phyloP scores from a whole-genome alignment of 176 grass and related monocot species.

The Olyra latifolia region DNA sequence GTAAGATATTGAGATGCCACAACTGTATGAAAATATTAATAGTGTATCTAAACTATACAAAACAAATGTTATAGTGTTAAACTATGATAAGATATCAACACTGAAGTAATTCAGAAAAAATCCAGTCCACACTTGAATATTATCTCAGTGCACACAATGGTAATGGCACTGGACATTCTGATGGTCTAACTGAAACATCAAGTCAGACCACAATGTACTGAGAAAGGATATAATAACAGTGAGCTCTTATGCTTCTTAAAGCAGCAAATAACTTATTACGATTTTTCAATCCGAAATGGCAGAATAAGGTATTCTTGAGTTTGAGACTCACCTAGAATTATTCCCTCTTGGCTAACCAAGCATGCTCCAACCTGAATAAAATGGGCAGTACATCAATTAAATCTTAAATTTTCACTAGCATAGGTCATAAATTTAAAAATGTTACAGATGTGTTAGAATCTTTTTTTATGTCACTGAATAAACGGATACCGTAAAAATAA shows the following conservation, averaged over 20 bases:
- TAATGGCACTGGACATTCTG: neutral
- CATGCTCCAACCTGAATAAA: slow-evolving; percentile 87
- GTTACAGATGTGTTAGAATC: neutral
- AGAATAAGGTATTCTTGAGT: slow-evolving; percentile 9
- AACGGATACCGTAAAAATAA: slow-evolving; percentile 5
- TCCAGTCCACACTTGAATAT: neutral
- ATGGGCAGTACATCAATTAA: neutral
- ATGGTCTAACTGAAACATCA: neutral
- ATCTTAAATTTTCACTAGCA: slow-evolving; percentile 4
- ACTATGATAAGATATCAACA: neutral
- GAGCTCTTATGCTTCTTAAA: neutral
- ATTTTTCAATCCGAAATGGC: neutral
- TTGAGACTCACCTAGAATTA: slow-evolving; percentile 90
- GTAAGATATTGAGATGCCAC: neutral
- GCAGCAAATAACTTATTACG: neutral
- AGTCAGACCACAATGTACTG: too few relatives aligned
- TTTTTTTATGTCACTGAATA: neutral
- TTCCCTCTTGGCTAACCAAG: slow-evolving; percentile 83
- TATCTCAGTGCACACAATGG: neutral
- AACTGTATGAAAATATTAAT: neutral
- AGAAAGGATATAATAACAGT: neutral
- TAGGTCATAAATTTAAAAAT: neutral
- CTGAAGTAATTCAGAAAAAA: neutral
- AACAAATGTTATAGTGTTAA: neutral
- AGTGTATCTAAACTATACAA: neutral